Conservation (phyloP, 2,329 filamentous ascomycete genomes). For the Colletotrichum costaricense region DNA sequence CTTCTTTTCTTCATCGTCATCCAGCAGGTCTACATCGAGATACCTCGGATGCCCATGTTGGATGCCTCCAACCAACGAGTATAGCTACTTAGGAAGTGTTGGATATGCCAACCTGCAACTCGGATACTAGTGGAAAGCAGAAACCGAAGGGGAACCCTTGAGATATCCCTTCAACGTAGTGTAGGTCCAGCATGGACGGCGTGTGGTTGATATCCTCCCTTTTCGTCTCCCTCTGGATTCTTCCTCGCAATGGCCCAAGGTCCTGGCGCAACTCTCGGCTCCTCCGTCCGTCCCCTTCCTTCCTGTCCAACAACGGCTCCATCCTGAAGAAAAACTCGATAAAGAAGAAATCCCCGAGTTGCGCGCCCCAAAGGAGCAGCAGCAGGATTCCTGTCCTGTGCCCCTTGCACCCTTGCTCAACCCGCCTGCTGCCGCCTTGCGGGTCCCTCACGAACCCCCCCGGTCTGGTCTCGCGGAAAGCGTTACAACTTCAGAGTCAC, state of each 20-base stretch:
- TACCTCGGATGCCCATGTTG: conserved; percentile 2
- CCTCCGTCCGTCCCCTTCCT: conserved; percentile 19
- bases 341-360: conserved; percentile 10
- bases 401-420: conserved; percentile 8
- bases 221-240: conserved; percentile 34
- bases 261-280: conserved; percentile 19
- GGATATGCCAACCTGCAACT: neutral
- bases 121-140: conserved; percentile 7
- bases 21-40: conserved; percentile 13
- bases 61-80: conserved; percentile 4
- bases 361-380: conserved; percentile 15
- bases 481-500: neutral
- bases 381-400: conserved; percentile 16
- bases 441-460: conserved; percentile 2
- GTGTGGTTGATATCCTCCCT: conserved; percentile 22
- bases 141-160: neutral
- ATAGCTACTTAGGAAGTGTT: conserved; percentile 5
- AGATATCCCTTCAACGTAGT: conserved; percentile 20
- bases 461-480: neutral
- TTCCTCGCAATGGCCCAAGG: conserved; percentile 10
- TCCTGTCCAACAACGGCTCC: conserved; percentile 29
- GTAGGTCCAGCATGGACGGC: neutral
- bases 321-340: conserved; percentile 11
- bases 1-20: neutral
- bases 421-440: conserved; percentile 22